Base-by-base conservation (phyloP, 2,329 filamentous ascomycete species). In the Diaporthe amygdali region DNA sequence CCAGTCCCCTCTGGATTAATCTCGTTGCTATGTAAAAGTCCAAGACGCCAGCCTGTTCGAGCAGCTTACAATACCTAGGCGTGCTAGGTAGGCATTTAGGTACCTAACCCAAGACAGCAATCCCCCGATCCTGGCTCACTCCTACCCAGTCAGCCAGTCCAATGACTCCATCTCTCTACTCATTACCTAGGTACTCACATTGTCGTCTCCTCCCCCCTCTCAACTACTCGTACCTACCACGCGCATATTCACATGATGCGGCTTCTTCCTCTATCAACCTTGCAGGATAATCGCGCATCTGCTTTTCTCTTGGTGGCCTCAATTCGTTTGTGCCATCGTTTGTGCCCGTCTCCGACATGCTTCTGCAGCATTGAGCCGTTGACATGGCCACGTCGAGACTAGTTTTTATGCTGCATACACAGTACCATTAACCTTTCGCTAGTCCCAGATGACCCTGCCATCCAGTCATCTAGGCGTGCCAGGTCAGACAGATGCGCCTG, bases 341-440 rank as follows among this genome's bases (percentile, higher is more conserved):
- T 46, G 30, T 64, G 30, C 17, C 20, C 34, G 44, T 64, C 59
- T 49, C 44, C 46, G 41, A 30, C 9, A 39, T 61, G 37, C 55
- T 44, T 61, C 22, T 44, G 44, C 56, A 15, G 22, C 25, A 47
- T 22, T 15, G 37, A 5, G 44, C 59, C 59, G 59, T 64, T 47
- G 44, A 37, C 30, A 25, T 25, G 59, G 27, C 44, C 44, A 61
- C 37, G 55, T 61, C 55, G 47, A 49, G 59, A 37, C 44, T 64
- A 64, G 59, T 37, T 30, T 22, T n/a, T 37, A 25, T 64, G 59
- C 44, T 64, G 22, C 44, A 17, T 64, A 17, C n/a, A n/a, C n/a
- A n/a, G n/a, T n/a, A n/a, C 27, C 27, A 49, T 49, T 64, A 64
- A 49, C 44, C 59, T 49, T 64, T 64, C 44, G 44, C 44, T 64